Evolutionary conservation across 2,329 filamentous ascomycete species (phyloP).

Genomic region (Botrytis medusae): DNA sequence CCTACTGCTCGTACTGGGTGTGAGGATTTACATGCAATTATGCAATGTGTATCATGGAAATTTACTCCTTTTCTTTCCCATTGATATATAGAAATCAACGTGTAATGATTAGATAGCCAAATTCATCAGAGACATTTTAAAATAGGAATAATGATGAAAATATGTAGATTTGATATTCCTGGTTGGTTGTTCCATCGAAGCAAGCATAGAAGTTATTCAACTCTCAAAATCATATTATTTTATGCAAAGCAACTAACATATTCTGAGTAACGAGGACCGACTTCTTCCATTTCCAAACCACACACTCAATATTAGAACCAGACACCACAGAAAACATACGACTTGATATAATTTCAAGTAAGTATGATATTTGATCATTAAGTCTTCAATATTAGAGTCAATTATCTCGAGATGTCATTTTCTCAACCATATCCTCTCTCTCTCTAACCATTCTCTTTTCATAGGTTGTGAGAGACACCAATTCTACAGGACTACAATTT

Average conservation of each 20-base stretch:
- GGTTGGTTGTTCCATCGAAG: background rate
- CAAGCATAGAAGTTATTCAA: constrained; percentile 25
- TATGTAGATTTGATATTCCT: constrained; percentile 13
- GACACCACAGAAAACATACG: constrained; percentile 23
- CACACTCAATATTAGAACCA: constrained; percentile 22
- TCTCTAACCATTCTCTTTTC: constrained; percentile 29
- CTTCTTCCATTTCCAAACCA: constrained; percentile 19
- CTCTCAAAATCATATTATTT: constrained; percentile 15
- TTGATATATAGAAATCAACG: background rate
- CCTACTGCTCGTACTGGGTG: too few relatives aligned
- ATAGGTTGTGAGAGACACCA: constrained; percentile 23
- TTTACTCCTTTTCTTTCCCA: background rate
- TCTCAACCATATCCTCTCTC: constrained; percentile 21
- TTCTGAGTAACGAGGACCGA: constrained; percentile 28
- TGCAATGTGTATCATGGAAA: background rate
- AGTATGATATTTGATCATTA: constrained; percentile 28
- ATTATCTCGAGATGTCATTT: constrained; percentile 23
- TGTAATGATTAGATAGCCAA: background rate
- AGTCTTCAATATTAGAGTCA: constrained; percentile 23
- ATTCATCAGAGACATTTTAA: constrained; percentile 19
- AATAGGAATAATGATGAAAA: constrained; percentile 22
- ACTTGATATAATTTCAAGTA: constrained; percentile 28
- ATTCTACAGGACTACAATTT: constrained; percentile 35
- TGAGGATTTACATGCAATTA: background rate
- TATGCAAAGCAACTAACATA: constrained; percentile 32